Evolutionary conservation across 2,329 filamentous ascomycete genomes (phyloP).

Genomic region (Macroventuria anomochaeta): DNA sequence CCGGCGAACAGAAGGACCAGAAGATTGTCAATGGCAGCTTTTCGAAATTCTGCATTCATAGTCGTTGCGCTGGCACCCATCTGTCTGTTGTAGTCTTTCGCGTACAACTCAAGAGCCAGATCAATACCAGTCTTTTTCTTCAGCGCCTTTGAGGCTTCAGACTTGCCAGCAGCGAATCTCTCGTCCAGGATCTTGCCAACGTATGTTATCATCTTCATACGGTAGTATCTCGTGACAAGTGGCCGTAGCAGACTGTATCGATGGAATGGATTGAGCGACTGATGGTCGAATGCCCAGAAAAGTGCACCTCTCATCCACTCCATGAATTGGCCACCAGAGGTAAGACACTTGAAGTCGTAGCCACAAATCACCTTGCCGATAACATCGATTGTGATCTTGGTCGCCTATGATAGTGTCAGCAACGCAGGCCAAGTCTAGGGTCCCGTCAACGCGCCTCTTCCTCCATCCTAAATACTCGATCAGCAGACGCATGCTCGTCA

Average conservation of each 20-base stretch:
- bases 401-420: slow-evolving; percentile 26
- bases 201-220: background rate
- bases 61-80: slow-evolving; percentile 19
- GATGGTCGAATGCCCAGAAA: background rate
- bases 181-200: background rate
- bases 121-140: background rate
- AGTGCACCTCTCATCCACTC: slow-evolving; percentile 2
- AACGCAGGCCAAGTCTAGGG: background rate
- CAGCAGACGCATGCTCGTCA: slow-evolving; percentile 41
- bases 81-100: background rate
- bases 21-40: slow-evolving; percentile 34
- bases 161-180: background rate
- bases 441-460: slow-evolving; percentile 24
- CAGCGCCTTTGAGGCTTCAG: background rate
- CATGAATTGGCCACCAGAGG: slow-evolving; percentile 45
- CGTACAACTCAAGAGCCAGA: background rate
- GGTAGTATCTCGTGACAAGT: background rate
- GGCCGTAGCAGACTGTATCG: background rate
- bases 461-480: slow-evolving; percentile 51
- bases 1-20: slow-evolving; percentile 39
- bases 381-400: slow-evolving; percentile 51
- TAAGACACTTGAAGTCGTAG: slow-evolving; percentile 48
- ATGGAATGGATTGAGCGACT: slow-evolving; percentile 1
- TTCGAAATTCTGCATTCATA: slow-evolving; percentile 34
- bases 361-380: slow-evolving; percentile 52